phyloP scores from a whole-genome alignment of 202 grass and related monocot genomes.

The Panicum hallii region DNA sequence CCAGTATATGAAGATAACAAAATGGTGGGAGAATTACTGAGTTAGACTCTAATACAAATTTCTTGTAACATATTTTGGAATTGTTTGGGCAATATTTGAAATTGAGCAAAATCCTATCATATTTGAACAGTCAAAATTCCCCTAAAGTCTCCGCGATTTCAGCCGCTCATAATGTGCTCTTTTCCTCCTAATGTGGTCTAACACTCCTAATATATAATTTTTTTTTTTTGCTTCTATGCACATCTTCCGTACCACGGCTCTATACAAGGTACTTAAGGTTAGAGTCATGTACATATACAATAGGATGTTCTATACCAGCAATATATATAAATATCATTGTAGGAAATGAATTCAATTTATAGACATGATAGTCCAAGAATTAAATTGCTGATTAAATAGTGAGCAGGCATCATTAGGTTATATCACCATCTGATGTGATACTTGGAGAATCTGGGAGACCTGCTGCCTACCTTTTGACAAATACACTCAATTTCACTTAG shows the following conservation, averaged over 20 bases:
- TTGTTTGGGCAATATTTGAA: background rate
- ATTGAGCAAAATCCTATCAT: background rate
- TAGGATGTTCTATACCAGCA: background rate
- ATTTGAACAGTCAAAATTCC: background rate
- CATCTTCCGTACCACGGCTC: background rate
- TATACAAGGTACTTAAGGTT: background rate
- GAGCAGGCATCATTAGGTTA: background rate
- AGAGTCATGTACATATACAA: background rate
- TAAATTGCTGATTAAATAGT: background rate
- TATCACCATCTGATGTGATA: background rate
- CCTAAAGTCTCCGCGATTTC: background rate
- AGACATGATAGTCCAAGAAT: background rate
- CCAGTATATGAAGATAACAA: background rate
- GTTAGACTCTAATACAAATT: background rate
- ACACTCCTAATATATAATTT: too few relatives aligned
- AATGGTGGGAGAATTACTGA: background rate
- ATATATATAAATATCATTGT: background rate
- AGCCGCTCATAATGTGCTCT: background rate
- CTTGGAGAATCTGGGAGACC: slow-evolving; percentile 3
- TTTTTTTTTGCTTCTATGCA: background rate
- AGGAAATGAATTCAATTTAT: background rate
- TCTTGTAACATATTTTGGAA: background rate
- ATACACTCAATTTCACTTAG: slow-evolving; percentile 22
- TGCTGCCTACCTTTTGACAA: background rate
- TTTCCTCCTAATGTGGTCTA: too few relatives aligned